Conservation (phyloP, 2,329 filamentous ascomycete genomes). For the Scytalidium lignicola region DNA sequence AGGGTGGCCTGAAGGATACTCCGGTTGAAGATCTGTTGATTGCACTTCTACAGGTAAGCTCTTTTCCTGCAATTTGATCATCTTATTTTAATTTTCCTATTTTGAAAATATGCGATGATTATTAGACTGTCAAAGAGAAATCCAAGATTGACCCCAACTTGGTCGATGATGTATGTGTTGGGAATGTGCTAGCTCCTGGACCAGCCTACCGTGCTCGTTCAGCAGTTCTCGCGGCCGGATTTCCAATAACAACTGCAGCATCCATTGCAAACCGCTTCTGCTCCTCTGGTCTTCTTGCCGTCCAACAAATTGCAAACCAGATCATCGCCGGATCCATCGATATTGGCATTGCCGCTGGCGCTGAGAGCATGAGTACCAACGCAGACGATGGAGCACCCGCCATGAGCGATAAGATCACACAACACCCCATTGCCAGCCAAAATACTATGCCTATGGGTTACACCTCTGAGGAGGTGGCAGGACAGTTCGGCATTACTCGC, state of each 20-base stretch:
- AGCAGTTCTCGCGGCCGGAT: constrained; percentile 65
- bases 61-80: not conserved
- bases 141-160: constrained; percentile 58
- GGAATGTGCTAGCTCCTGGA: constrained; percentile 61
- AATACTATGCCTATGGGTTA: constrained; percentile 93
- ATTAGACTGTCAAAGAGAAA: constrained; percentile 12
- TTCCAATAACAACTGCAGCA: constrained; percentile 78
- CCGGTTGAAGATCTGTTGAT: constrained; percentile 81
- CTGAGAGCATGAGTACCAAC: constrained; percentile 74
- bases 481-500: constrained; percentile 76
- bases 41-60: constrained; percentile 72
- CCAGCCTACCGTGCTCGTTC: constrained; percentile 69
- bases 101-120: not conserved
- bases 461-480: constrained; percentile 88
- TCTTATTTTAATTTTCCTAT: not conserved
- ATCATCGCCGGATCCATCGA: constrained; percentile 75
- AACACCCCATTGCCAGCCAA: constrained; percentile 61
- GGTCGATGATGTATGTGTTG: constrained; percentile 88
- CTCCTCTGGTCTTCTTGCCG: constrained; percentile 86
- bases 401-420: constrained; percentile 68
- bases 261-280: constrained; percentile 88
- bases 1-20: constrained; percentile 95
- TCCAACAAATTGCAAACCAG: constrained; percentile 83
- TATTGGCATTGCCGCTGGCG: constrained; percentile 75
- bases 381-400: constrained; percentile 59